Percentiles rank a stretch among this genome's conserved stretches.
These are phyloP conservation scores for Aspergillus transmontanensis DNA, from an alignment of 2,329 filamentous ascomycete genomes.

Conservation along the genomic window DNA sequence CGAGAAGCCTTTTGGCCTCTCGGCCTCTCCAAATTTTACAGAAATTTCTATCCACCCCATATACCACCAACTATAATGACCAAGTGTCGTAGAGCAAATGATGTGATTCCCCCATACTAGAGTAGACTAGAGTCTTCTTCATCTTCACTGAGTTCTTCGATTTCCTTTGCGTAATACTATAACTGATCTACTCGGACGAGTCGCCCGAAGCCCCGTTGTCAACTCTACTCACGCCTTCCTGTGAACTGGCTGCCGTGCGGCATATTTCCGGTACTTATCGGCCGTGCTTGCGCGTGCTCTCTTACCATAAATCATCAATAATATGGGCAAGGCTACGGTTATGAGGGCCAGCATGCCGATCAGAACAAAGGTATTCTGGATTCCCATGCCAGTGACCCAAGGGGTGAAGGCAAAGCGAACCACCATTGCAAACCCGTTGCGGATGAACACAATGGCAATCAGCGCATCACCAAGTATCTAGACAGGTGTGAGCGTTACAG, in stretches of 20 bases:
- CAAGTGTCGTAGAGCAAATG: accelerated
- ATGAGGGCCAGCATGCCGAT: conserved; percentile 18
- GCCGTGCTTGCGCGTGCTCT: conserved; percentile 22
- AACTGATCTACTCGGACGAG: no score
- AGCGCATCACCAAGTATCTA: conserved; percentile 53
- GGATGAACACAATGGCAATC: conserved; percentile 48
- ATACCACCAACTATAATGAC: no score
- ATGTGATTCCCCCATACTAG: no score
- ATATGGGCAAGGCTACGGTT: conserved; percentile 21
- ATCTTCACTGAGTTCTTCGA: no score
- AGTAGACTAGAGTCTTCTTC: no score
- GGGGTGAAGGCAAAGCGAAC: conserved; percentile 50
- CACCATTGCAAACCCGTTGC: conserved; percentile 48
- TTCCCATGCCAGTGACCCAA: conserved; percentile 42
- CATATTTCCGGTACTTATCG: conserved; percentile 15
- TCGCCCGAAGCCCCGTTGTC: no score
- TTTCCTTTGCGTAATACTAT: no score
- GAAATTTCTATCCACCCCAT: no score
- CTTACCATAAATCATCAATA: conserved; percentile 29
- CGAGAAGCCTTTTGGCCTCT: no score
- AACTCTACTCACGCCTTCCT: neutral
- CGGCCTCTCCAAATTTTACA: no score
- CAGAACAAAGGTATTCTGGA: conserved; percentile 26
- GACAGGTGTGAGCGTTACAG: neutral
- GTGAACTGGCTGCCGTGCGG: neutral